A percentile compares a stretch with the other conserved stretches of the same genome.
Evolutionary conservation across 208 protist genomes (phyloP).

Genomic region (Trypanosoma mega): DNA sequence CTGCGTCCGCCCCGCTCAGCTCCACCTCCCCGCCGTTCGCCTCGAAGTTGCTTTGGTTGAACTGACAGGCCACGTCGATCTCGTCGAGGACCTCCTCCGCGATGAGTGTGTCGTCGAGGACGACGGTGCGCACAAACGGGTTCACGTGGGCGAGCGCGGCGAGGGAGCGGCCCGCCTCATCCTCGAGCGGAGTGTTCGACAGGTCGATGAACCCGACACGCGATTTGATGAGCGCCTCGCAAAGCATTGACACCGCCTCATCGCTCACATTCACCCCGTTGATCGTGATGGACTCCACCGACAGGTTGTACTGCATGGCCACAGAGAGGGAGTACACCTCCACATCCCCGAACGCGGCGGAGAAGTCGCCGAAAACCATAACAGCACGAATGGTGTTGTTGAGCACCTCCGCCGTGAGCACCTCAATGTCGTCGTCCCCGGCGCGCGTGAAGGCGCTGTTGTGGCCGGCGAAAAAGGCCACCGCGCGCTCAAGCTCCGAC

Average conservation of each 20-base stretch:
- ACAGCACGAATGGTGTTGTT: slow-evolving; percentile 85
- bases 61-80: slow-evolving; percentile 89
- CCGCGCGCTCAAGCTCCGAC: slow-evolving; percentile 51
- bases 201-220: slow-evolving; percentile 84
- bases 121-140: slow-evolving; percentile 81
- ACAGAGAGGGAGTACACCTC: slow-evolving; percentile 78
- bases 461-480: slow-evolving; percentile 72
- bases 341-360: slow-evolving; percentile 59
- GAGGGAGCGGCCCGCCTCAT: slow-evolving; percentile 77
- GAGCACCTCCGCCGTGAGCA: slow-evolving; percentile 73
- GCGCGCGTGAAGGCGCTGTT: slow-evolving; percentile 83
- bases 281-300: slow-evolving; percentile 80
- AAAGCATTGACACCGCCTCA: slow-evolving; percentile 72
- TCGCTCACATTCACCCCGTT: slow-evolving; percentile 83
- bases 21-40: slow-evolving; percentile 53
- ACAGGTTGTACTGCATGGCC: slow-evolving; percentile 85
- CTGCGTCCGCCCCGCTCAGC: slow-evolving; percentile 40
- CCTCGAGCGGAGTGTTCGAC: slow-evolving; percentile 79
- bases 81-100: slow-evolving; percentile 84
- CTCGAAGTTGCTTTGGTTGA: slow-evolving; percentile 90
- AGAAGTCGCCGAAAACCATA: slow-evolving; percentile 81
- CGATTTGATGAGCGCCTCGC: slow-evolving; percentile 72
- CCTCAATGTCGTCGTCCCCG: slow-evolving; percentile 62
- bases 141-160: slow-evolving; percentile 82
- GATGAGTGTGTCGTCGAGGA: slow-evolving; percentile 87